Base-by-base conservation (phyloP, 257 asterid species). In the Solanum clarkiae region DNA sequence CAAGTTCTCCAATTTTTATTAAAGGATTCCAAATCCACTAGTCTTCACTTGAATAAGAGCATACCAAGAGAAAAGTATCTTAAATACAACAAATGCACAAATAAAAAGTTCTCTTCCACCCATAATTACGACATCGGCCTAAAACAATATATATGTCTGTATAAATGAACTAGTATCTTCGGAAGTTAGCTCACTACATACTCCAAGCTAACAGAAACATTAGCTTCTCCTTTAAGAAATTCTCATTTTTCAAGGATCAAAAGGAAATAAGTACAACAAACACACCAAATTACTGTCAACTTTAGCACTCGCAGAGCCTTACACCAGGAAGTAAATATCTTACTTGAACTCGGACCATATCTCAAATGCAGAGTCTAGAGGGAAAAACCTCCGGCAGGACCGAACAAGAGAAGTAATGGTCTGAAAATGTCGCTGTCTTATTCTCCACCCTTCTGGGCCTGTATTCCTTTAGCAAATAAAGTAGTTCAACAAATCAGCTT, bases 361-460 rank as follows among this genome's bases (percentile, higher is more conserved):
- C 94, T 95, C 98, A 83, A 42, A 87, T 69, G 98, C 98, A 80
- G 98, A 92, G 83, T 96, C 97, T 55, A 90, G 84, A 85, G 98
- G 98, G 86, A 97, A 97, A 89, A 97, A 97, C 87, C 98, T 93
- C 86, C 98, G 94, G 88, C 95, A 92, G 81, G 98, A 92, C 72
- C 98, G 93, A 85, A 95, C 94, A 80, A 97, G 98, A 81, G 98
- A 94, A 80, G 97, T 94, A 57, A 95, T 87, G 54, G 96, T 90
- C 90, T 90, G 93, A 90, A 97, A 95, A 93, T 95, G 99, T 13
- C 95, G 92, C 80, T 97, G 99, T 88, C 98, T 92, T 89, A 95
- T 75, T 89, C 97, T 94, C 98, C 97, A 97, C 70, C 99, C 99
- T 93, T 97, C 99, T 71, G 98, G 96, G 81, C 99, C 98, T 71